Conservation (phyloP, 768 basidiomycete species). For the Phlegmacium glaucopus region DNA sequence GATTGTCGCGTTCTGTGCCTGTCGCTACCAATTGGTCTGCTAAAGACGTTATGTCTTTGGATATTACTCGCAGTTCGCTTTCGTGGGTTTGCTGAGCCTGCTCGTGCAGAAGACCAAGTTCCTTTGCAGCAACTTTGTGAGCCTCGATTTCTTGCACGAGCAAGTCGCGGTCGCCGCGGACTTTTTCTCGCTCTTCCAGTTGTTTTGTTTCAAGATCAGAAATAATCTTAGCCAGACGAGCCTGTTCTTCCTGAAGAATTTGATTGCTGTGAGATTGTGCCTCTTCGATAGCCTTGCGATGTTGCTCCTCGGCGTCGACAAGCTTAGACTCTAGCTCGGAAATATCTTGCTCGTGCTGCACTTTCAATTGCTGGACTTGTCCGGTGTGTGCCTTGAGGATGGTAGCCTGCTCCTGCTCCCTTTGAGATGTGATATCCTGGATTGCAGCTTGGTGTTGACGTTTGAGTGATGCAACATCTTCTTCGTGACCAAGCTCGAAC, state of each 20-base stretch:
- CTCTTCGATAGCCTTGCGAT: constrained; percentile 13
- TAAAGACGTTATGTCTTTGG: constrained; percentile 39
- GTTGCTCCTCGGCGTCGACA: constrained; percentile 15
- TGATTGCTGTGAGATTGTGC: constrained; percentile 31
- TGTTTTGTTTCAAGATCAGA: constrained; percentile 51
- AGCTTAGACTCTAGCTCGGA: constrained; percentile 32
- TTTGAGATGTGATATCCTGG: constrained; percentile 20
- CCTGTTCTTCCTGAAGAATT: constrained; percentile 42
- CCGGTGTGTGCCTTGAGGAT: constrained; percentile 11
- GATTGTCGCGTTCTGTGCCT: constrained; percentile 40
- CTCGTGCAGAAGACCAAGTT: constrained; percentile 44
- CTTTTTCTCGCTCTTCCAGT: constrained; percentile 41
- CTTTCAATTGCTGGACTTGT: constrained; percentile 19
- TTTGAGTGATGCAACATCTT: constrained; percentile 48
- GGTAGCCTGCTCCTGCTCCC: constrained; percentile 2
- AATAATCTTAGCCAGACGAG: constrained; percentile 39
- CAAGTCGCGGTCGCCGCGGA: constrained; percentile 45
- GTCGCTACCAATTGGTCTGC: constrained; percentile 47
- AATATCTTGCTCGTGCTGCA: constrained; percentile 48
- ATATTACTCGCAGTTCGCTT: constrained; percentile 48
- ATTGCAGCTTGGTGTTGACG: constrained; percentile 43
- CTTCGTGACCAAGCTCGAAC: constrained; percentile 52
- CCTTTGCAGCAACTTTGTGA: constrained; percentile 50
- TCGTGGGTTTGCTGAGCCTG: constrained; percentile 41
- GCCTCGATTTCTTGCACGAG: constrained; percentile 59